Percentiles rank a stretch among this genome's conserved stretches.
phyloP scores from a whole-genome alignment of 345 rosid species.

The Populus euphratica region DNA sequence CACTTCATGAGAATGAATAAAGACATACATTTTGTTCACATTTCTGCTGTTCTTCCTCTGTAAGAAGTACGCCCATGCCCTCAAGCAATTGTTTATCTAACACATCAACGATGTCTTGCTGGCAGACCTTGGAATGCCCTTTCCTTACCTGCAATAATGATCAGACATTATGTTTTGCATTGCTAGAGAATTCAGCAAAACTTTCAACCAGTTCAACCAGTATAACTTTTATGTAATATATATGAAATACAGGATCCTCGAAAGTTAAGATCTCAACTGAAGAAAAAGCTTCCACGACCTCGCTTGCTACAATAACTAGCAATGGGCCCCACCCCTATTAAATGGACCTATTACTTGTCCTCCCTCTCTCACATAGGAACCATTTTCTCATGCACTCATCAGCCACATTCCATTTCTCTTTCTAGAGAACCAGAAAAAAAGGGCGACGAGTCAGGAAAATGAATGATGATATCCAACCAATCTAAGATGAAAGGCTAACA shows the following conservation, averaged over 20 bases:
- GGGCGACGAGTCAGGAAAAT: not conserved
- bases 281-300: not conserved
- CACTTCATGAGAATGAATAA: not conserved
- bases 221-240: not conserved
- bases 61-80: constrained; percentile 97
- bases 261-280: not conserved
- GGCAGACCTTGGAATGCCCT: constrained; percentile 71
- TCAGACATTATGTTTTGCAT: constrained; percentile 3
- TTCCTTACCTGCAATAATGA: constrained; percentile 66
- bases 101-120: constrained; percentile 87
- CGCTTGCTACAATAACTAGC: not conserved
- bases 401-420: not conserved
- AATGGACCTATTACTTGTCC: not conserved
- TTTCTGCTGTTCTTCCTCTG: constrained; percentile 95
- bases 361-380: not conserved
- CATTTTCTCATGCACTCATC: not conserved
- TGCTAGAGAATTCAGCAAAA: constrained; percentile 6
- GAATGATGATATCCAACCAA: not conserved
- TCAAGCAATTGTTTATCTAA: constrained; percentile 93
- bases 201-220: not conserved
- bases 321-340: not conserved
- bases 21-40: constrained; percentile 68
- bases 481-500: not conserved
- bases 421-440: not conserved
- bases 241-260: not conserved